Evolutionary conservation across 2,329 filamentous ascomycete genomes (phyloP).

Genomic region (Stenocarpella maydis): DNA sequence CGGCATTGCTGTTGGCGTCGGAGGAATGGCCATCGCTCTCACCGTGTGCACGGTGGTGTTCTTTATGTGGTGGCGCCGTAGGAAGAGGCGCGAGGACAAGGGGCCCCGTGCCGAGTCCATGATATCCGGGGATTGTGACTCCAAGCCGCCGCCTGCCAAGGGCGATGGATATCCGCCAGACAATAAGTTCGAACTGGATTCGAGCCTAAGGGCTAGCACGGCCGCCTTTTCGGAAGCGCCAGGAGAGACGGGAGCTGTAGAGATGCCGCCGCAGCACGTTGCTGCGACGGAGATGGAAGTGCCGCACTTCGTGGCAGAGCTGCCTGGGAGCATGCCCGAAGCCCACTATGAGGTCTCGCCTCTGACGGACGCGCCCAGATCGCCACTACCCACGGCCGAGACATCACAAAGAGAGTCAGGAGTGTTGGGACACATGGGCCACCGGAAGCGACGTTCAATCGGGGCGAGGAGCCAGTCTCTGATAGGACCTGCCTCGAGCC

Average conservation of each 20-base stretch:
- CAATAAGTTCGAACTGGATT: slow-evolving; percentile 15
- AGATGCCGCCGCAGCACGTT: slow-evolving; percentile 13
- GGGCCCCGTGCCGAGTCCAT: slow-evolving; percentile 7
- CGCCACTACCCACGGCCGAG: slow-evolving; percentile 12
- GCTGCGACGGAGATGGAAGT: slow-evolving; percentile 13
- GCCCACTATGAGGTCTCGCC: neutral
- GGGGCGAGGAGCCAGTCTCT: neutral
- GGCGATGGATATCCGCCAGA: neutral
- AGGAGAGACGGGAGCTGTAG: neutral
- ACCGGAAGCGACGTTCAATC: neutral
- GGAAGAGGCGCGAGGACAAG: neutral
- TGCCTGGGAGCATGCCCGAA: slow-evolving; percentile 24
- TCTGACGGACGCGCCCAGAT: neutral
- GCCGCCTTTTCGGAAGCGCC: neutral
- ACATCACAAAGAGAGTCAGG: slow-evolving; percentile 11
- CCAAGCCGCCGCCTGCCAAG: neutral
- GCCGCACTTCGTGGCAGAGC: slow-evolving; percentile 14
- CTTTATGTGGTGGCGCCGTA: slow-evolving; percentile 15
- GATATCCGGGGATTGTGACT: slow-evolving; percentile 1
- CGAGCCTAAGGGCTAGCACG: slow-evolving; percentile 7
- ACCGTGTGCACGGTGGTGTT: neutral
- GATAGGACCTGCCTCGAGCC: neutral
- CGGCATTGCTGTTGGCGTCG: neutral
- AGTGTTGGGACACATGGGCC: neutral
- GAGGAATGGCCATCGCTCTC: neutral